Base-by-base conservation (phyloP, 2,329 filamentous ascomycete genomes). In the Paramyrothecium sp. region DNA sequence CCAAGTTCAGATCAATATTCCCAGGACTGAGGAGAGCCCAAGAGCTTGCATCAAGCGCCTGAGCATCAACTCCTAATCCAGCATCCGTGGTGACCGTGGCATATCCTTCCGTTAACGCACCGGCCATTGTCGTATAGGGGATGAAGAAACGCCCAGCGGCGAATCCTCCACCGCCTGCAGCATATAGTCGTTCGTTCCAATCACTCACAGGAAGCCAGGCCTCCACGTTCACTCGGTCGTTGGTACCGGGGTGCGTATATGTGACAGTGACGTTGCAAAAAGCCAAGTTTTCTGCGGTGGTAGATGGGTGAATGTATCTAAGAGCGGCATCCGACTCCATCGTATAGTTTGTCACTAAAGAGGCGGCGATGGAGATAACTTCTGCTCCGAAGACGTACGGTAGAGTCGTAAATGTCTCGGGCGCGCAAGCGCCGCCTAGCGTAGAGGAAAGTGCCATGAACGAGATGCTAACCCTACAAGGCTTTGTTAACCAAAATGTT, bases 41-140 rank as follows among this genome's bases (percentile, higher is more conserved):
- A 55, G 13, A 54, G 41, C 55, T 61, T 54, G 52, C 51, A 55
- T n/a, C 55, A 19, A 7, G 57, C 19, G 16, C 3, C 3, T 5
- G 26, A 38, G 33, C 8, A 16, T 16, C 33, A 38, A 38, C n/a
- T n/a, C n/a, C n/a, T n/a, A 51, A 12, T 26, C 65, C 65, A 5
- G 60, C 65, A 53, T 68, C 63, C 16, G 66, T 67, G 17, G 58
- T 58, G 3, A 58, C 58, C 11, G 60, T 56, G 3, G 59, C 61
- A 23, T 53, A 63, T 3, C 64, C 64, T 3, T 49, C 26, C 16
- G 17, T n/a, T n/a, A 51, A 26, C n/a, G 34, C 26, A 3, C 38
- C 17, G 16, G 30, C 26, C 20, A 21, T 34, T 8, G 33, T 38
- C 10, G 33, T 16, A 38, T 38, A 38, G 33, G 33, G 16, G 10